phyloP scores from a whole-genome alignment of 495 filamentous ascomycete species.

The Neurospora tetrasperma region DNA sequence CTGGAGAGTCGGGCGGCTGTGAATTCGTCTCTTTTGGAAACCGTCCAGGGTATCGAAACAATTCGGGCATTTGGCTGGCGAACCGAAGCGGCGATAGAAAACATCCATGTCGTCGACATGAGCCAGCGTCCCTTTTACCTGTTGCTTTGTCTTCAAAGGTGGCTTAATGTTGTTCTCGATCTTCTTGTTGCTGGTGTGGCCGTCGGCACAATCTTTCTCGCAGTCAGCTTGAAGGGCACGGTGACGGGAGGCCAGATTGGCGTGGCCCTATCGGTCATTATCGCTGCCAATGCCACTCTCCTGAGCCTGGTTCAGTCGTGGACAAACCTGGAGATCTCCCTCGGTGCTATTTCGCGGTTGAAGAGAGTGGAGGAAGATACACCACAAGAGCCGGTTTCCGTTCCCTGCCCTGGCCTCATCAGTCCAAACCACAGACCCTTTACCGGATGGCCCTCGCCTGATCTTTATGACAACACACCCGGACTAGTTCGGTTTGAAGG shows the following conservation, averaged over 20 bases:
- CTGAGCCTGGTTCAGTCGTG: slow-evolving; percentile 26
- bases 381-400: background rate
- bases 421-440: too few species aligned
- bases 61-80: slow-evolving; percentile 41
- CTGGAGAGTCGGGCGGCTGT: slow-evolving; percentile 52
- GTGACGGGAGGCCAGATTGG: slow-evolving; percentile 23
- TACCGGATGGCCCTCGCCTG: background rate
- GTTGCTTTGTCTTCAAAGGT: slow-evolving; percentile 33
- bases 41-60: slow-evolving; percentile 29
- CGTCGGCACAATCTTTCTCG: slow-evolving; percentile 32
- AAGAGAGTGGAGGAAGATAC: slow-evolving; percentile 29
- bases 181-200: slow-evolving; percentile 30
- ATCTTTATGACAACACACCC: background rate
- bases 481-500: slow-evolving; percentile 13
- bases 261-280: slow-evolving; percentile 19
- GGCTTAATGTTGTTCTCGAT: slow-evolving; percentile 36
- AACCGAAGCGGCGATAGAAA: slow-evolving; percentile 10
- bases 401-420: background rate
- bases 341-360: slow-evolving; percentile 41
- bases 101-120: slow-evolving; percentile 18
- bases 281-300: slow-evolving; percentile 24
- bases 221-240: slow-evolving; percentile 20
- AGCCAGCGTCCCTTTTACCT: slow-evolving; percentile 35
- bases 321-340: slow-evolving; percentile 40
- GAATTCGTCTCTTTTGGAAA: slow-evolving; percentile 49